These are phyloP conservation scores for Phytopythium kandeliae DNA, from an alignment of 352 stramenopile genomes.

Conservation along the genomic window DNA sequence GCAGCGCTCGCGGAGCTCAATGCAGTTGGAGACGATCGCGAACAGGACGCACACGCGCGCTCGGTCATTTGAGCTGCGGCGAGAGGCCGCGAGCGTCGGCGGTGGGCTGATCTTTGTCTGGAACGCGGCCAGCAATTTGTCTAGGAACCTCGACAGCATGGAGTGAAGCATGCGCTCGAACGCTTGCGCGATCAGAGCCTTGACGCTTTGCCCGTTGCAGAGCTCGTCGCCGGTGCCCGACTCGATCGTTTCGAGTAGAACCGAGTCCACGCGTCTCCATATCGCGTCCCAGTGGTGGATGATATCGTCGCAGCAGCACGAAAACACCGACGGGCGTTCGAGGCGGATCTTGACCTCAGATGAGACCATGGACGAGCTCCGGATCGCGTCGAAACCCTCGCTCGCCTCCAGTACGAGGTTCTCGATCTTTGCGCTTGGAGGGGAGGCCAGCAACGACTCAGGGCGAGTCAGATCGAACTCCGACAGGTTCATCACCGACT, in stretches of 20 bases:
- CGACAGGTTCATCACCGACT: constrained; percentile 8
- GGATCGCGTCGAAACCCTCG: constrained; percentile 46
- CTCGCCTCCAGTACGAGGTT: constrained; percentile 43
- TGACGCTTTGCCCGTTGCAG: background rate
- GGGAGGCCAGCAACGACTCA: background rate
- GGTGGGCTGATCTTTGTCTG: constrained; percentile 27
- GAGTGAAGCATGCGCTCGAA: constrained; percentile 33
- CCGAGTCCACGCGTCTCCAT: constrained; percentile 42
- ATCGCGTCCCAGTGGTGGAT: constrained; percentile 41
- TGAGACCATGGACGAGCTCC: constrained; percentile 60
- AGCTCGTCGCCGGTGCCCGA: constrained; percentile 8
- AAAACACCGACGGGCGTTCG: constrained; percentile 39
- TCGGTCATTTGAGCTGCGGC: constrained; percentile 19
- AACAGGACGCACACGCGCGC: constrained; percentile 55
- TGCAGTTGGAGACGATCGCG: constrained; percentile 63
- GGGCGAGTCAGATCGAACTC: constrained; percentile 1
- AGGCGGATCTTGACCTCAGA: constrained; percentile 69
- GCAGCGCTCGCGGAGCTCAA: constrained; percentile 57
- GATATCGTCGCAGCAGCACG: constrained; percentile 35
- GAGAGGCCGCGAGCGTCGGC: constrained; percentile 21
- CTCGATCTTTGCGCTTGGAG: constrained; percentile 27
- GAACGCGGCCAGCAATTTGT: constrained; percentile 42
- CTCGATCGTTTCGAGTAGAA: constrained; percentile 45
- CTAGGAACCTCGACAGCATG: constrained; percentile 49
- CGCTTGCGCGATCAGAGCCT: constrained; percentile 12